Evolutionary conservation across 169 alveolate genomes (phyloP), one percentile per base, ranked within the genome.

Genomic region (Plasmodium gaboni): DNA sequence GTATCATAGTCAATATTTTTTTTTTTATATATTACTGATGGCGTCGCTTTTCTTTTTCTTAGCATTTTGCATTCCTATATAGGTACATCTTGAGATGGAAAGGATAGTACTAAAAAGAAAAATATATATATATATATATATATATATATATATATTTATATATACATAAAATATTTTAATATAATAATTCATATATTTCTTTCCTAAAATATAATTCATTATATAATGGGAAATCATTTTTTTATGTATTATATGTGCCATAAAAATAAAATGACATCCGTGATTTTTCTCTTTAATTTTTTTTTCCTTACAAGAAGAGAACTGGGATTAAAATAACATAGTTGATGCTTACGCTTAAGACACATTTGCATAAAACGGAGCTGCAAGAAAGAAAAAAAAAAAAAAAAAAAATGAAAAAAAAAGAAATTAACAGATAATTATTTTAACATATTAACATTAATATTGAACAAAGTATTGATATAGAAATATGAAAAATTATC

Each of bases 31-130:
- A 59, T 78, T 50, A 78, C 89, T 12, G 64, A 73, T 6, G 6
- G 89, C 89, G 46, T 78, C 89, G 60, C 63, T 74, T 44, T 53
- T 78, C 55, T 64, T 78, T 65, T 78, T 78, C 78, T 78, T 78
- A 9, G 80, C 89, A 44, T 50, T 64, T 46, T 50, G 65, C 59
- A 78, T 15, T 78, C 89, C 89, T 68, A 64, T 50, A 26, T 78
- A 78, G 10, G 32, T 48, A 73, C 74, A 48, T 64, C 70, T 78
- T 22, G 71, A 8, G 46, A 53, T 26, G 65, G 89, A 13, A 57
- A 48, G 80, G 13, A 67, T 15, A 65, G 64, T 50, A 44, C 89
- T 78, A 17, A 22, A 32, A 59, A 28, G 32, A 19, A 78, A 48
- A 78, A 64, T 17, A 26, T 7, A 63, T 28, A 38, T 10, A 55